Percentiles rank a stretch among this genome's conserved stretches.
Conservation (phyloP, 176 grass and related monocot species). For the Oryza rufipogon region DNA sequence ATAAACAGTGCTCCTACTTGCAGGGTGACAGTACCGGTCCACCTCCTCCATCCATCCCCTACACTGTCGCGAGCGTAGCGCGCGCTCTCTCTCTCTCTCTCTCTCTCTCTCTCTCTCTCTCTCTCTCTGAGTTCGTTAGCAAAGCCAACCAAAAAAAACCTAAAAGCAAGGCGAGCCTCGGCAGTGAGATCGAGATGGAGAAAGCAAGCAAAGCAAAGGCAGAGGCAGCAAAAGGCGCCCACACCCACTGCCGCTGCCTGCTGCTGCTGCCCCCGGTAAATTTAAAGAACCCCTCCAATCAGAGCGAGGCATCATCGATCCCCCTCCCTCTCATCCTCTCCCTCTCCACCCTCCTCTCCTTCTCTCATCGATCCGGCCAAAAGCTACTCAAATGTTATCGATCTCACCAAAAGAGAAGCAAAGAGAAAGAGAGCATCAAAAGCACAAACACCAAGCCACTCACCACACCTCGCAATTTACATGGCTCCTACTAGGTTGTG, state of each 20-base stretch:
- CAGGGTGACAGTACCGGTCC: background rate
- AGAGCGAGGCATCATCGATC: slow-evolving; percentile 20
- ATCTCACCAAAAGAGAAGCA: slow-evolving; percentile 51
- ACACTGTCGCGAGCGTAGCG: background rate
- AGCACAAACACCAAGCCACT: slow-evolving; percentile 4
- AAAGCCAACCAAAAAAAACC: slow-evolving; percentile 28
- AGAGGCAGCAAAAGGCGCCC: slow-evolving; percentile 39
- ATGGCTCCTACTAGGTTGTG: background rate
- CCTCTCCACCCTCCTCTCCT: background rate
- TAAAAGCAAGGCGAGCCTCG: slow-evolving; percentile 24
- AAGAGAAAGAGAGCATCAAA: slow-evolving; percentile 33
- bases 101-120: background rate
- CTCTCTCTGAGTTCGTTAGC: slow-evolving; percentile 34
- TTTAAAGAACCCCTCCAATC: slow-evolving; percentile 26
- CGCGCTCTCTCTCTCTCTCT: too few relatives aligned
- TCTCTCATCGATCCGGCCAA: slow-evolving; percentile 56
- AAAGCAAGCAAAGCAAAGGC: slow-evolving; percentile 48
- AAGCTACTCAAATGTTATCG: slow-evolving; percentile 57
- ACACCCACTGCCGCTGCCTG: slow-evolving; percentile 32
- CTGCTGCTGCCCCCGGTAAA: slow-evolving; percentile 2
- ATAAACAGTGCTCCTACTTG: background rate
- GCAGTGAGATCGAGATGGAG: slow-evolving; percentile 41
- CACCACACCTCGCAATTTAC: slow-evolving; percentile 1
- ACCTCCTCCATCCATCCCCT: background rate
- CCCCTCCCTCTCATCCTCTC: background rate